Conservation (phyloP, 1,139 yeast species). For the Candida glucosophila region DNA sequence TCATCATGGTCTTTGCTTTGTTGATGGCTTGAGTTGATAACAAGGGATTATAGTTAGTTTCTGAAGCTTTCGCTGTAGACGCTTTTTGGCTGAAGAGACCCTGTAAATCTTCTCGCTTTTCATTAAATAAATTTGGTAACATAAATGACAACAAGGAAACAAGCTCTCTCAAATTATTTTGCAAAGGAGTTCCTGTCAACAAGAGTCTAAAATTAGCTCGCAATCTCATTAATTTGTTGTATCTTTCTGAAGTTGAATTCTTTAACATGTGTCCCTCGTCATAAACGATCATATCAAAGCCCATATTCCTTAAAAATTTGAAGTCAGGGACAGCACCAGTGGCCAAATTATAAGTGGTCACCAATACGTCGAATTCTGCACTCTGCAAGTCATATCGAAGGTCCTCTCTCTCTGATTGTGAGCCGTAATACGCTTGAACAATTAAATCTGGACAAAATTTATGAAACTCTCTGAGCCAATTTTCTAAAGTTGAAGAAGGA, state of each 20-base stretch:
- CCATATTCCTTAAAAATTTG: constrained; percentile 61
- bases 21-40: constrained; percentile 84
- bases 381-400: constrained; percentile 61
- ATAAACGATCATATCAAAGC: constrained; percentile 82
- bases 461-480: constrained; percentile 91
- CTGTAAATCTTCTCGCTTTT: constrained; percentile 74
- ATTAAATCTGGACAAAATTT: constrained; percentile 76
- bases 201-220: constrained; percentile 74
- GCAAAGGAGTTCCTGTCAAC: constrained; percentile 95
- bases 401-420: constrained; percentile 76
- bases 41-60: constrained; percentile 61
- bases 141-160: constrained; percentile 87
- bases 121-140: constrained; percentile 73
- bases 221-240: constrained; percentile 74
- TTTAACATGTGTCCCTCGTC: constrained; percentile 98
- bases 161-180: constrained; percentile 81
- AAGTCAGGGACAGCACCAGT: constrained; percentile 80
- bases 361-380: constrained; percentile 77
- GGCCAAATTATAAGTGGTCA: constrained; percentile 89
- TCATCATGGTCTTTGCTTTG: constrained; percentile 96
- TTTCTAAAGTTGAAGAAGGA: constrained; percentile 93
- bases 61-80: constrained; percentile 39
- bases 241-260: constrained; percentile 82
- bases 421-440: constrained; percentile 92
- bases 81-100: constrained; percentile 80